Base-by-base conservation (phyloP, 2,329 filamentous ascomycete species). In the Phyllosticta capitalensis region DNA sequence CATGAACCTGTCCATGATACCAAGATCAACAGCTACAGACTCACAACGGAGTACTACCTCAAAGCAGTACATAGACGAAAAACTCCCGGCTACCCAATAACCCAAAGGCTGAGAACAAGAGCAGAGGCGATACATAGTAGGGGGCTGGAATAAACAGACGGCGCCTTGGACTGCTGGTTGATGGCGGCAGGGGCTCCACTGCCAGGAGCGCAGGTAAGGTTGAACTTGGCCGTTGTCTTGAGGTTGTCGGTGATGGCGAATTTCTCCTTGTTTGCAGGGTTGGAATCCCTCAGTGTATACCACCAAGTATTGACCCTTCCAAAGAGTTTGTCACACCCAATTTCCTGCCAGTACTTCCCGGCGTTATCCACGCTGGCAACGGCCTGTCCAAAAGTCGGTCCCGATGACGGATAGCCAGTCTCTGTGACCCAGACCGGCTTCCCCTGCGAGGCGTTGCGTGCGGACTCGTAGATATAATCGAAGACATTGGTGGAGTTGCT, bases 231-330 rank as follows among this genome's bases (percentile, higher is more conserved):
- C 24, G 68, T 78, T 65, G 78, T 81, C 62, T 74, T 77, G 56
- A 83, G 75, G 67, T 82, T 71, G 61, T 81, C 71, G 67, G 79
- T 81, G 63, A 84, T 78, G 69, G 75, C 80, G 56, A 83, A 83
- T 75, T 82, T 81, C 73, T 80, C 76, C 68, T 76, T 67, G 76
- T 83, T 83, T 69, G 77, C 80, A 55, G 80, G 78, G 76, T 83
- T 83, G 55, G 68, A 66, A 56, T 72, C 70, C 9, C 66, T 66
- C 5, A 72, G 65, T 6, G 66, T 68, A 63, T 72, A 73, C 69
- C 69, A 73, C 64, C 68, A 73, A 38, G 68, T 66, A 62, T 72
- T 69, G 60, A 58, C 64, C 63, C 66, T 66, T 58, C 67, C 67
- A 54, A 72, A 72, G 20, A 52, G 50, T 22, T 21, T 14, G n/a